These are phyloP conservation scores for Cyberlindnera samutprakarnensis DNA, from an alignment of 805 yeast species.

Conservation along the genomic window DNA sequence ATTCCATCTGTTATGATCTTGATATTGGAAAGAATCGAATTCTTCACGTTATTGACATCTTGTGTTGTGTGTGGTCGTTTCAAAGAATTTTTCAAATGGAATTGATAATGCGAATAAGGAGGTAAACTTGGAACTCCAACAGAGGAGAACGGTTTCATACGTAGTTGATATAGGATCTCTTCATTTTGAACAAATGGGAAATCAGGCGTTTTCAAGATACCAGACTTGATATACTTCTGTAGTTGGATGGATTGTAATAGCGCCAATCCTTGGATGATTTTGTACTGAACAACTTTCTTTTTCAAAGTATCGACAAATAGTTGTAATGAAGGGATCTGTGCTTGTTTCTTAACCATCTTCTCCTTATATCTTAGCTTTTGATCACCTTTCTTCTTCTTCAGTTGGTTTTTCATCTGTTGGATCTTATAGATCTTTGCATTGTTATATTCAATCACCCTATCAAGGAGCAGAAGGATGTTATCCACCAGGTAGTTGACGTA, in stretches of 20 bases:
- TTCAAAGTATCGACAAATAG: slow-evolving; percentile 1
- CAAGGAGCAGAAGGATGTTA: slow-evolving; percentile 37
- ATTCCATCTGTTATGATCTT: slow-evolving; percentile 11
- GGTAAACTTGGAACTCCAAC: slow-evolving; percentile 75
- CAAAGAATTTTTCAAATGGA: slow-evolving; percentile 14
- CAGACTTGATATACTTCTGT: slow-evolving; percentile 19
- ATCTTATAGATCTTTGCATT: slow-evolving; percentile 26
- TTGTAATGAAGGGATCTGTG: slow-evolving; percentile 30
- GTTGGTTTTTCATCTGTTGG: slow-evolving; percentile 28
- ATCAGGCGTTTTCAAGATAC: slow-evolving; percentile 20
- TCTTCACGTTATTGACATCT: slow-evolving; percentile 4
- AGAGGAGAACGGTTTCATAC: slow-evolving; percentile 74
- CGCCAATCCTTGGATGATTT: slow-evolving; percentile 23
- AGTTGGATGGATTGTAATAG: slow-evolving; percentile 28
- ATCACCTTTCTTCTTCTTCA: slow-evolving; percentile 46
- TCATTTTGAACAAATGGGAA: slow-evolving; percentile 22
- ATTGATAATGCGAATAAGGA: slow-evolving; percentile 14
- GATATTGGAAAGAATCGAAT: slow-evolving; percentile 3
- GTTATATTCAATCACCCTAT: slow-evolving; percentile 26
- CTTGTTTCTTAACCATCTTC: slow-evolving; percentile 26
- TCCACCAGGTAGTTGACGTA: slow-evolving; percentile 45
- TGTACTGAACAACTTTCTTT: slow-evolving; percentile 8
- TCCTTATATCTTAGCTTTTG: slow-evolving; percentile 36
- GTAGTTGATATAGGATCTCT: slow-evolving; percentile 38
- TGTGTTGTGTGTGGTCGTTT: slow-evolving; percentile 2